Evolutionary conservation across 768 basidiomycete genomes (phyloP), one percentile per base, ranked within the genome.

Genomic region (Punctularia strigosozonata): DNA sequence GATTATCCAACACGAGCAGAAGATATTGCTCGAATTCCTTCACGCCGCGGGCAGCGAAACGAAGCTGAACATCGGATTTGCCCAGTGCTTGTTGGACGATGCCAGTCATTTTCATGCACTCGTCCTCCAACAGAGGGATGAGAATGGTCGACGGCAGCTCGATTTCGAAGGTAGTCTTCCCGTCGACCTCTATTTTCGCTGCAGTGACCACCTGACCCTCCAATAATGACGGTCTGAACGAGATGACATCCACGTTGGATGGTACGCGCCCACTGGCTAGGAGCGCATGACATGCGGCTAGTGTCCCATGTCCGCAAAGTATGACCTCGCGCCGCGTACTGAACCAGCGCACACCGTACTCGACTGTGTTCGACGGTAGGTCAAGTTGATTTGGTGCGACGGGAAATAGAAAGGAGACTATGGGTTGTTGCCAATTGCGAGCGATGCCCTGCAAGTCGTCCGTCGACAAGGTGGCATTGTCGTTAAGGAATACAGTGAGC

Each of bases 341-440:
- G 38, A 48, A 45, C 46, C 46, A 50, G 10, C 43, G 61, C 24
- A 72, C 56, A 15, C 49, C 42, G 40, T 61, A 63, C 6, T 53
- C 49, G 1, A 52, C 54, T 5, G 56, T 46, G 28, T 50, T 47
- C 3, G 14, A 30, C n/a, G n/a, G 15, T 10, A 24, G 20, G 0
- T 45, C 46, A n/a, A 57, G 50, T 4, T 50, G 43, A 8, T 48
- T 10, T 48, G 43, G 5, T 46, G 46, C 15, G 48, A 47, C 20
- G 10, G 57, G 49, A 5, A 55, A 53, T 8, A 71, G 44, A 41
- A 66, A 61, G 2, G 55, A 43, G 2, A 54, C 52, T 36, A 69
- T 61, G 6, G 70, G 69, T 40, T 72, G 69, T 40, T 65, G 64
- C 22, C 75, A 54, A 40, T 67, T 69, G 37, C 47, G 50, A 2